phyloP scores from a whole-genome alignment of 495 filamentous ascomycete genomes.

The Aeminium ludgeri region DNA sequence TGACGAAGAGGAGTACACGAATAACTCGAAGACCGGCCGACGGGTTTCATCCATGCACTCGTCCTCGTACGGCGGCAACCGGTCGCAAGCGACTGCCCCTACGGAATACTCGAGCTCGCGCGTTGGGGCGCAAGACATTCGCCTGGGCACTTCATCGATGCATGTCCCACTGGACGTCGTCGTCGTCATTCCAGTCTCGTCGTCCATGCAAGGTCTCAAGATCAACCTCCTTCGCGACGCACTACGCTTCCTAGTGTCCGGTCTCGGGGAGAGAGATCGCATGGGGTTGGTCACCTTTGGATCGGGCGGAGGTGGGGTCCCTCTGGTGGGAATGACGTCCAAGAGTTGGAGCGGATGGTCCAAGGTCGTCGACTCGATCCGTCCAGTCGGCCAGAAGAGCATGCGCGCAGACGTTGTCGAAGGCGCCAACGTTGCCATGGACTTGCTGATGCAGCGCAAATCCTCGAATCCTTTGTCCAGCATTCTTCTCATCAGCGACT shows the following conservation, averaged over 20 bases:
- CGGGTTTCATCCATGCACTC: conserved; percentile 78
- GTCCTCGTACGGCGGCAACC: conserved; percentile 67
- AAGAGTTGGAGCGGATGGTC: conserved; percentile 88
- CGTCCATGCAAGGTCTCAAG: conserved; percentile 97
- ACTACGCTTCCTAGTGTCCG: conserved; percentile 79
- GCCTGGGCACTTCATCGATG: conserved; percentile 39
- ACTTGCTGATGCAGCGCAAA: conserved; percentile 94
- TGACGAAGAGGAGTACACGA: conserved; percentile 81
- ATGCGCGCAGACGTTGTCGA: conserved; percentile 94
- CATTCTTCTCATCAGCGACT: conserved; percentile 95
- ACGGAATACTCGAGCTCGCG: conserved; percentile 63
- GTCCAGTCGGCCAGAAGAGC: conserved; percentile 91
- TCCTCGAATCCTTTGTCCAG: conserved; percentile 90
- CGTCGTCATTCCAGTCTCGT: conserved; percentile 91
- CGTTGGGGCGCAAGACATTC: conserved; percentile 29
- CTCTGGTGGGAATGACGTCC: conserved; percentile 92
- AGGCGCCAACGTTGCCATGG: conserved; percentile 97
- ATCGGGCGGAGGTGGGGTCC: conserved; percentile 81
- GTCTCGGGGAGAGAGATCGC: conserved; percentile 82
- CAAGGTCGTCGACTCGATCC: conserved; percentile 72
- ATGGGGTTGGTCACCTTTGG: conserved; percentile 98
- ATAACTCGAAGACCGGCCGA: conserved; percentile 36
- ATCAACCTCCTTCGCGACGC: conserved; percentile 90
- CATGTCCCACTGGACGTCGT: conserved; percentile 94
- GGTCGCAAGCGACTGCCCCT: conserved; percentile 55